A percentile compares a stretch with the other conserved stretches of the same genome.
phyloP scores from a whole-genome alignment of 2,329 filamentous ascomycete genomes.

The Arthrobotrys sphaeroides region DNA sequence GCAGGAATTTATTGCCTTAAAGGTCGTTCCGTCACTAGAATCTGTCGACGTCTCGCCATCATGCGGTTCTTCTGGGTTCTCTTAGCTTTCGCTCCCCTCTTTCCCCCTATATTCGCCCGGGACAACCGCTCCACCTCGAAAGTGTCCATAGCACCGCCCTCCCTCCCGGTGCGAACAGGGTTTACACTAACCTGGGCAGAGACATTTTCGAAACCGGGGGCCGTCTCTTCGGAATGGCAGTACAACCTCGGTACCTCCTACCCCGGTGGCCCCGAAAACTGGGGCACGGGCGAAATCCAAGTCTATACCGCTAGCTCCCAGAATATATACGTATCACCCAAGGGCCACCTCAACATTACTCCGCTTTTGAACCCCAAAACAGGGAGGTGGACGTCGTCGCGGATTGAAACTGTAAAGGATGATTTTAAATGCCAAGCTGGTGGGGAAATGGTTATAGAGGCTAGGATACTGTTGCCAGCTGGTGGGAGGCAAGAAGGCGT shows the following conservation, averaged over 20 bases:
- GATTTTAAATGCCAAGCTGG: slow-evolving; percentile 60
- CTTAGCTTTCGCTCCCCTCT: slow-evolving; percentile 3
- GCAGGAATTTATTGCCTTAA: too few relatives aligned
- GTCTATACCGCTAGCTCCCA: slow-evolving; percentile 62
- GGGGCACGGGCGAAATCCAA: slow-evolving; percentile 66
- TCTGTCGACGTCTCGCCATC: background rate
- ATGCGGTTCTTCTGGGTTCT: slow-evolving; percentile 2
- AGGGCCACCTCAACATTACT: slow-evolving; percentile 61
- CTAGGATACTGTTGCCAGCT: slow-evolving; percentile 60
- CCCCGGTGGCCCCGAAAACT: slow-evolving; percentile 63
- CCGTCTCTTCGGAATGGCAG: slow-evolving; percentile 62
- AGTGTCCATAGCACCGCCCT: background rate
- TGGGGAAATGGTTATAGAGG: slow-evolving; percentile 62
- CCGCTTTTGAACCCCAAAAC: slow-evolving; percentile 57
- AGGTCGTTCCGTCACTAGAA: too few relatives aligned
- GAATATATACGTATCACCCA: slow-evolving; percentile 63
- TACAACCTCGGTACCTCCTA: slow-evolving; percentile 64
- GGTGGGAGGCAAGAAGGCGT: slow-evolving; percentile 55
- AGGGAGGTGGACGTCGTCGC: slow-evolving; percentile 13
- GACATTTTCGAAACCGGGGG: slow-evolving; percentile 58
- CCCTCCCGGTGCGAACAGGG: slow-evolving; percentile 5
- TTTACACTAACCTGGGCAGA: slow-evolving; percentile 39
- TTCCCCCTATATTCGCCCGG: background rate
- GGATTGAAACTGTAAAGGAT: slow-evolving; percentile 39
- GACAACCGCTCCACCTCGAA: background rate